These are phyloP conservation scores for Senecio squalidus DNA, from an alignment of 140 eudicot species.

Conservation along the genomic window DNA sequence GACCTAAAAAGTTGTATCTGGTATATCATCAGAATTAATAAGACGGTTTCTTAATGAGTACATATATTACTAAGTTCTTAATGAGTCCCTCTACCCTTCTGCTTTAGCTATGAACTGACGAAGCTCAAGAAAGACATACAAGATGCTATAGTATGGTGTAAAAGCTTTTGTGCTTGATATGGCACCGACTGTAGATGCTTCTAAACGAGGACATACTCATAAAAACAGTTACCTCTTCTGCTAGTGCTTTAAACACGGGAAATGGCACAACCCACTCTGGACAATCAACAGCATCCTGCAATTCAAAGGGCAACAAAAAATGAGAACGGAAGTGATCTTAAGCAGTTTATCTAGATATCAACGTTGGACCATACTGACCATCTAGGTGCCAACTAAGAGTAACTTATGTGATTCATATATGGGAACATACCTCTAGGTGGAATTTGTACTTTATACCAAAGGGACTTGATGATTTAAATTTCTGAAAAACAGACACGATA, in stretches of 20 bases:
- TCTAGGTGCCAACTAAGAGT: not conserved
- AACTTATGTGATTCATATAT: not conserved
- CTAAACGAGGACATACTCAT: too few species aligned
- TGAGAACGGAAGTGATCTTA: not conserved
- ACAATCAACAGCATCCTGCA: constrained; percentile 99
- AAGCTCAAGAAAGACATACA: not conserved
- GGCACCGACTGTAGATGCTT: not conserved
- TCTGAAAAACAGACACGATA: constrained; percentile 40
- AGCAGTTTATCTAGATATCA: not conserved
- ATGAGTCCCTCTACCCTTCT: too few species aligned
- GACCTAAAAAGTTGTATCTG: too few species aligned
- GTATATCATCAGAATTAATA: too few species aligned
- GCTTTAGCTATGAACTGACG: not conserved
- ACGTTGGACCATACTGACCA: not conserved
- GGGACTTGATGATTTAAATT: constrained; percentile 83
- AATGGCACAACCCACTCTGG: constrained; percentile 99
- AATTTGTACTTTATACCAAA: constrained; percentile 90
- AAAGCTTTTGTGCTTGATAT: not conserved
- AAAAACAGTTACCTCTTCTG: constrained; percentile 99
- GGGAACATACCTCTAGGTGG: constrained; percentile 77
- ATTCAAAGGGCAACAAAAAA: too few species aligned
- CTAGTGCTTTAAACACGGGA: constrained; percentile 74
- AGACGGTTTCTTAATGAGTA: too few species aligned
- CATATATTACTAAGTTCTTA: too few species aligned
- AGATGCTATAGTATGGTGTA: not conserved